Evolutionary conservation across 2,329 filamentous ascomycete species (phyloP), one percentile per base, ranked within the genome.

Genomic region (Aspergillus sp.): DNA sequence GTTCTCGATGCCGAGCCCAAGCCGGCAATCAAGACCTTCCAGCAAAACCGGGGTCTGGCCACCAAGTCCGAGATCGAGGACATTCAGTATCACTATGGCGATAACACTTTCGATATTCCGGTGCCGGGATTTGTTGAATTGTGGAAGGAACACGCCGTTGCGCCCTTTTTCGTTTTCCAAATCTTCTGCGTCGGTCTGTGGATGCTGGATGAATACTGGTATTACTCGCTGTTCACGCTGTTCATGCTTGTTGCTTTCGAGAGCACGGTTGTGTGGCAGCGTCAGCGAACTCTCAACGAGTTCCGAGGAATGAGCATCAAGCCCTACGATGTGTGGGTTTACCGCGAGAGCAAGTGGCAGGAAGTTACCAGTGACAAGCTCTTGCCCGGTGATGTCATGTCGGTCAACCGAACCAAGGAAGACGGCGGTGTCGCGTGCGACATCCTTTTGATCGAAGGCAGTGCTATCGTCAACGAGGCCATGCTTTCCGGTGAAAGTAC

Each of bases 131-230:
- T 99, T 69, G 87, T 90, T 54, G 95, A 99, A 79, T 85, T 99
- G 53, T 99, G 96, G 85, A 91, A 96, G 77, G 95, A 99, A 78
- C 96, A 99, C 76, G 94, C 96, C 24, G 96, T 99, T 22, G 96
- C 96, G 22, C 95, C 95, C 5, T 99, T 99, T 83, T 99, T 99
- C 78, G 93, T 99, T 64, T 99, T 99, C 80, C 95, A 99, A 82
- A 84, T 99, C 62, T 99, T 99, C 82, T 99, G 96, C 70, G 95
- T 99, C 59, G 96, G 95, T 16, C 81, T 99, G 62, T 99, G 95
- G 95, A 91, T 98, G 88, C 81, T 99, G 73, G 95, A 99, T 73
- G 96, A 99, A 79, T 99, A 98, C 80, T 99, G 96, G 95, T 99
- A 99, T 82, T 99, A 99, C 80, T 98, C 95, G 62, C 86, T 99